These are phyloP conservation scores for Agaricus blazei DNA, from an alignment of 768 basidiomycete species.

Conservation along the genomic window DNA sequence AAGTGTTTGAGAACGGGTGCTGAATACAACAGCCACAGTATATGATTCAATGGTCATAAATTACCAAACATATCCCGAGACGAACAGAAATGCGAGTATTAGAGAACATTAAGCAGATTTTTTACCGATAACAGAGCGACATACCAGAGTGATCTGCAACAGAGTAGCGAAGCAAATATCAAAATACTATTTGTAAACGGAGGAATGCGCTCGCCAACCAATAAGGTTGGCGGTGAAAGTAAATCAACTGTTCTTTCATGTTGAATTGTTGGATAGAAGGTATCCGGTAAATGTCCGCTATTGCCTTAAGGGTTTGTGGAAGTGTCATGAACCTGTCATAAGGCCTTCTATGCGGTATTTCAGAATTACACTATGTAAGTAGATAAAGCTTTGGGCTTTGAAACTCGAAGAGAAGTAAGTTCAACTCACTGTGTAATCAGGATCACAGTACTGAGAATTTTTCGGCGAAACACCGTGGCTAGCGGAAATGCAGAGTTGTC, in stretches of 20 bases:
- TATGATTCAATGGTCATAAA: no score
- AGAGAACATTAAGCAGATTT: not conserved
- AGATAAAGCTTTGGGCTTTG: not conserved
- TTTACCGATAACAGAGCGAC: not conserved
- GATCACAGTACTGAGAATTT: constrained; percentile 1
- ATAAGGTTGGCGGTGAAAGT: constrained; percentile 2
- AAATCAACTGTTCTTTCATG: not conserved
- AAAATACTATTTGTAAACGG: not conserved
- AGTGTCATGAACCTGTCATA: not conserved
- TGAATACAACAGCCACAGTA: no score
- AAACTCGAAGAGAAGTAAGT: not conserved
- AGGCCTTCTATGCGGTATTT: not conserved
- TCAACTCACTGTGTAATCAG: not conserved
- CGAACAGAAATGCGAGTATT: not conserved
- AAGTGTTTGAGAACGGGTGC: no score
- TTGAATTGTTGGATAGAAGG: not conserved
- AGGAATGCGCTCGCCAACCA: not conserved
- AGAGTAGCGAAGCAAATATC: not conserved
- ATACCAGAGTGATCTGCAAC: not conserved
- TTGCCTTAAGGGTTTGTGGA: not conserved
- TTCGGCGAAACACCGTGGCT: constrained; percentile 9
- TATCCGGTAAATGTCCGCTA: constrained; percentile 1
- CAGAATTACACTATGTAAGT: not conserved
- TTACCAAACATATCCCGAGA: not conserved
- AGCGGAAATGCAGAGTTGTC: not conserved